Evolutionary conservation across 163 green algal genomes (phyloP).

Genomic region (Scenedesmus sp.): DNA sequence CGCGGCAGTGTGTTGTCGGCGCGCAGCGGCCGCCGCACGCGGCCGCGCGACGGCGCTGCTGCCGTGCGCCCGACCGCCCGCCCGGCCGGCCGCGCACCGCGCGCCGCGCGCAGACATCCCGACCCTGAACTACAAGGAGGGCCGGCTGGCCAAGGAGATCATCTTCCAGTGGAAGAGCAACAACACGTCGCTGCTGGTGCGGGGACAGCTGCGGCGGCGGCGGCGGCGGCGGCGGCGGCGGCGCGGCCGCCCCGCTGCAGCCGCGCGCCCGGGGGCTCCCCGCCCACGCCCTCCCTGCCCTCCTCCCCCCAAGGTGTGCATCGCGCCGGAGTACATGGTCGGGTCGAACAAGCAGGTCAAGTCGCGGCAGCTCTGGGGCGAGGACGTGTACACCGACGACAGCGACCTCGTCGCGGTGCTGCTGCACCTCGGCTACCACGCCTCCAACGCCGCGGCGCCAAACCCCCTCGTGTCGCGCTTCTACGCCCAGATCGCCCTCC

Average conservation of each 20-base stretch:
- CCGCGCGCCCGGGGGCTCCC: no score
- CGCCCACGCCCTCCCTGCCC: no score
- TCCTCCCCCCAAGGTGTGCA: conserved; percentile 43
- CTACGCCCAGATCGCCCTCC: conserved; percentile 57
- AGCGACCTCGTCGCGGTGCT: conserved; percentile 94
- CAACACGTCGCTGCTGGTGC: conserved; percentile 31
- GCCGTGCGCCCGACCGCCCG: no score
- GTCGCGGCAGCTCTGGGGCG: conserved; percentile 94
- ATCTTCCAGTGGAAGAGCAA: conserved; percentile 12
- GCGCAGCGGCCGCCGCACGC: neutral
- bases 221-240: no score
- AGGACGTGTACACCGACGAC: conserved; percentile 93
- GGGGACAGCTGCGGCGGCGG: no score
- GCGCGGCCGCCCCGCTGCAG: neutral
- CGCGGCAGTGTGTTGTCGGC: neutral
- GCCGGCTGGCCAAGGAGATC: conserved; percentile 28
- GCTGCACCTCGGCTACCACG: conserved; percentile 91
- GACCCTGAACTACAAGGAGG: conserved; percentile 40
- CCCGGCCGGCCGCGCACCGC: neutral
- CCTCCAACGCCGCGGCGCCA: conserved; percentile 47
- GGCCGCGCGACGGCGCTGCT: neutral
- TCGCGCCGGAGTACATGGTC: conserved; percentile 27
- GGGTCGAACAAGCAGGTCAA: conserved; percentile 47
- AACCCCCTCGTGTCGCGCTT: conserved; percentile 62
- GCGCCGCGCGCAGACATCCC: conserved; percentile 28